Evolutionary conservation across 371 early-diverging fungal genomes (phyloP).

Genomic region (Mortierella sp.): DNA sequence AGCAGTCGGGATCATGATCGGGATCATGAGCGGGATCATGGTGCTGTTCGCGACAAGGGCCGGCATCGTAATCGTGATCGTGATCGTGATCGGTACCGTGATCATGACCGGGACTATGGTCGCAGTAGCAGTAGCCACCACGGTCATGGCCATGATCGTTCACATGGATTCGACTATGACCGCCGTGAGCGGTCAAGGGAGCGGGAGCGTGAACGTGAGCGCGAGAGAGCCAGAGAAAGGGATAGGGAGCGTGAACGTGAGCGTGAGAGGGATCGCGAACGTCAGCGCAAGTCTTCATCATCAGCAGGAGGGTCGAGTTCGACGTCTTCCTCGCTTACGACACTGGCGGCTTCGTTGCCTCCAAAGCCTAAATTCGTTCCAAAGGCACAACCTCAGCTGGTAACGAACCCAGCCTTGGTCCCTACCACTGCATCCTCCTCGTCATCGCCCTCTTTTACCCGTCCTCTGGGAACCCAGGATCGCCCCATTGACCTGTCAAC

Average conservation of each 20-base stretch:
- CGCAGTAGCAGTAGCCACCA: background rate
- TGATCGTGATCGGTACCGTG: conserved; percentile 14
- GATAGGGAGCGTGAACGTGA: background rate
- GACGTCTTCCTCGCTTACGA: background rate
- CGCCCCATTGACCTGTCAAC: background rate
- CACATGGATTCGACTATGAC: background rate
- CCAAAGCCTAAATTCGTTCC: background rate
- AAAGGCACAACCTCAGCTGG: background rate
- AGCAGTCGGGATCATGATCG: conserved; percentile 8
- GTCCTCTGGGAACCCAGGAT: background rate
- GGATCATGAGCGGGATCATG: conserved; percentile 6
- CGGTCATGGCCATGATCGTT: background rate
- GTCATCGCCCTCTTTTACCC: background rate
- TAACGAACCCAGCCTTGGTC: background rate
- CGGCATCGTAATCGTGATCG: background rate
- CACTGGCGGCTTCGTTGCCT: background rate
- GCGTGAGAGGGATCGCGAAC: background rate
- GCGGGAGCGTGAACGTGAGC: background rate
- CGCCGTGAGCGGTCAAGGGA: background rate
- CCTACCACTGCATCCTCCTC: background rate
- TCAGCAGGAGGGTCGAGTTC: background rate
- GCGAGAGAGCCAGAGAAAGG: background rate
- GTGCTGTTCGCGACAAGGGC: background rate
- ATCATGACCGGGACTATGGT: background rate
- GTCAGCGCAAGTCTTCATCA: conserved; percentile 5